Conservation (phyloP, 805 yeast species). For the Pichia paraexigua region DNA sequence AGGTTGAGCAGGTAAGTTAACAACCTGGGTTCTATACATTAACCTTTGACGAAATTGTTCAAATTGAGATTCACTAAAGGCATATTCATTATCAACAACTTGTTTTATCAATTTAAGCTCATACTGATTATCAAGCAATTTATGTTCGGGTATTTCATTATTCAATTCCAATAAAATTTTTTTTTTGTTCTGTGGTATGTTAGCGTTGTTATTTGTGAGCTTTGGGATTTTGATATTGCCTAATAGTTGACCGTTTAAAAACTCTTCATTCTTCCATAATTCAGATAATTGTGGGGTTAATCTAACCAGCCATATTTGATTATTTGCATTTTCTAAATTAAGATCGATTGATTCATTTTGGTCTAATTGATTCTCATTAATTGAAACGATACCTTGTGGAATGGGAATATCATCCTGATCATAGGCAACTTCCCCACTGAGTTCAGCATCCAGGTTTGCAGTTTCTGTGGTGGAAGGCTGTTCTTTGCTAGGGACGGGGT, state of each 20-base stretch:
- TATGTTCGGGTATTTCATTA: slow-evolving; percentile 36
- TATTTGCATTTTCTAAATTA: slow-evolving; percentile 51
- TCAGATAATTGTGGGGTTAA: slow-evolving; percentile 82
- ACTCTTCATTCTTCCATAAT: slow-evolving; percentile 61
- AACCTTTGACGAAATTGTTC: slow-evolving; percentile 44
- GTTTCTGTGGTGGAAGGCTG: neutral
- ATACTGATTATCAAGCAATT: slow-evolving; percentile 73
- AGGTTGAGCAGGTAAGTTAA: slow-evolving; percentile 47
- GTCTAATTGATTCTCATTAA: slow-evolving; percentile 31
- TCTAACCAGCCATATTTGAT: slow-evolving; percentile 88
- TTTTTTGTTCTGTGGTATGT: neutral
- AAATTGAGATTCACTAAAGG: slow-evolving; percentile 81
- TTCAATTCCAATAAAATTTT: slow-evolving; percentile 54
- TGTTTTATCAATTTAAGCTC: slow-evolving; percentile 72
- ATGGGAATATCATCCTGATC: slow-evolving; percentile 28
- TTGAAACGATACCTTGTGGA: slow-evolving; percentile 30
- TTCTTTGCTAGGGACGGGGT: neutral
- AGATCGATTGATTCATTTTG: slow-evolving; percentile 66
- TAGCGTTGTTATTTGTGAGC: slow-evolving; percentile 5
- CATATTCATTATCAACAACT: slow-evolving; percentile 75
- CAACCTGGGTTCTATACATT: slow-evolving; percentile 43
- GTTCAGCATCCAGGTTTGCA: slow-evolving; percentile 8
- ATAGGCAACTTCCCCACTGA: slow-evolving; percentile 17
- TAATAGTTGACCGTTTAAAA: slow-evolving; percentile 63
- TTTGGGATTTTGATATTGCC: slow-evolving; percentile 74